Evolutionary conservation across 2,329 filamentous ascomycete species (phyloP).

Genomic region (Diplodia corticola): DNA sequence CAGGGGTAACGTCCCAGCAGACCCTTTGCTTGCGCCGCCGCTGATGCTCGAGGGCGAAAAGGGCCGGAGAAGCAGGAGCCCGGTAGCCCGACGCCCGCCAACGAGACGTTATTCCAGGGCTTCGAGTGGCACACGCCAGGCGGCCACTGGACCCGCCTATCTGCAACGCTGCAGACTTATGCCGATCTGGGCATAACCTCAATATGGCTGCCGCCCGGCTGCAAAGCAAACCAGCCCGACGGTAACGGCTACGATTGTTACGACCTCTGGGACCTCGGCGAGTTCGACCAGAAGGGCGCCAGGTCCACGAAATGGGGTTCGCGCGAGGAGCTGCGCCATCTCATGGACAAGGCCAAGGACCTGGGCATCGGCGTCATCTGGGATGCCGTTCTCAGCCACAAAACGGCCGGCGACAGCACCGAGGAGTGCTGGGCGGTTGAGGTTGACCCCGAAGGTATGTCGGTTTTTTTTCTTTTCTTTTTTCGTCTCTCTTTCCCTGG

Average conservation of each 20-base stretch:
- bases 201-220: slow-evolving; percentile 68
- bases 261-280: slow-evolving; percentile 69
- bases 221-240: slow-evolving; percentile 62
- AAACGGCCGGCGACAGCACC: slow-evolving; percentile 65
- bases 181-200: slow-evolving; percentile 57
- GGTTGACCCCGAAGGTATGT: slow-evolving; percentile 51
- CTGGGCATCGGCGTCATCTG: slow-evolving; percentile 62
- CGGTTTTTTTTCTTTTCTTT: neutral
- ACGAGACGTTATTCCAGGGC: slow-evolving; percentile 59
- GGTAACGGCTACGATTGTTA: slow-evolving; percentile 66
- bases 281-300: slow-evolving; percentile 71
- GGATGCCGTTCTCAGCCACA: slow-evolving; percentile 73
- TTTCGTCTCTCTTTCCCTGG: neutral
- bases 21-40: neutral
- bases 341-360: slow-evolving; percentile 55
- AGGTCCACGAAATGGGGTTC: slow-evolving; percentile 68
- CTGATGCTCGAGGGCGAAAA: neutral
- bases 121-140: slow-evolving; percentile 73
- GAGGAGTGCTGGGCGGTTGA: slow-evolving; percentile 64
- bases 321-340: slow-evolving; percentile 61
- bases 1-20: neutral
- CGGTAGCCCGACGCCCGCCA: slow-evolving; percentile 1
- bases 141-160: slow-evolving; percentile 64
- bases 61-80: slow-evolving; percentile 7
- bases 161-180: slow-evolving; percentile 53